phyloP scores from a whole-genome alignment of 768 basidiomycete genomes.

The Kwoniella newhampshirensis region DNA sequence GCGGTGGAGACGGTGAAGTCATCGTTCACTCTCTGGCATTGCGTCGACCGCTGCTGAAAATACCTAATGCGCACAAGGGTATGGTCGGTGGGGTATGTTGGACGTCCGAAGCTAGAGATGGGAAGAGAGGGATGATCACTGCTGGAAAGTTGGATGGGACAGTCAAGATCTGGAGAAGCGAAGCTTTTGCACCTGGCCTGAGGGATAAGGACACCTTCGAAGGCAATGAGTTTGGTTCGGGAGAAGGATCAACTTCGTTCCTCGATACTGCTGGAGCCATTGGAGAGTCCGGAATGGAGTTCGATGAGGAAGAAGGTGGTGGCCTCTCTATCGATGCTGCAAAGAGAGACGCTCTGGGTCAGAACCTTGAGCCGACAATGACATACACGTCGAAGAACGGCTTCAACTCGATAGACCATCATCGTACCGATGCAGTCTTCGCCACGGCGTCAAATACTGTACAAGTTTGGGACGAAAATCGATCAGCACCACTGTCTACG shows the following conservation, averaged over 20 bases:
- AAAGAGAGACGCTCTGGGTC: slow-evolving; percentile 39
- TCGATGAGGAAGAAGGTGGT: slow-evolving; percentile 50
- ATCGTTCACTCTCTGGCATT: slow-evolving; percentile 66
- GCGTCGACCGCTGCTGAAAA: slow-evolving; percentile 50
- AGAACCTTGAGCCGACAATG: slow-evolving; percentile 61
- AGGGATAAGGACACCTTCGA: slow-evolving; percentile 46
- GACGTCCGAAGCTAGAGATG: slow-evolving; percentile 49
- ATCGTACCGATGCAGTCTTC: slow-evolving; percentile 81
- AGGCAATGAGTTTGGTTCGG: slow-evolving; percentile 43
- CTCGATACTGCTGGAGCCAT: slow-evolving; percentile 48
- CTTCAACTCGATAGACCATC: slow-evolving; percentile 95
- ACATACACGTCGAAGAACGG: slow-evolving; percentile 81
- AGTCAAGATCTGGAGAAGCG: slow-evolving; percentile 52
- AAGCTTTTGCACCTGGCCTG: slow-evolving; percentile 48
- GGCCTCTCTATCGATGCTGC: slow-evolving; percentile 45
- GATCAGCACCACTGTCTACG: slow-evolving; percentile 80
- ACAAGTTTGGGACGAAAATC: slow-evolving; percentile 97
- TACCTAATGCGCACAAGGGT: slow-evolving; percentile 53
- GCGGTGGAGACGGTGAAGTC: slow-evolving; percentile 93
- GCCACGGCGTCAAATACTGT: slow-evolving; percentile 91
- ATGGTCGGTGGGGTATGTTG: slow-evolving; percentile 54
- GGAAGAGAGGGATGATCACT: slow-evolving; percentile 50
- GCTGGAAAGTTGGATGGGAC: slow-evolving; percentile 52
- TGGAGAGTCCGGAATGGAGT: slow-evolving; percentile 37
- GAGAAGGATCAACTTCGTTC: slow-evolving; percentile 12